A percentile compares a stretch with the other conserved stretches of the same genome.
phyloP scores from a whole-genome alignment of 78 protist species.

The Dictyostelium citrinum region DNA sequence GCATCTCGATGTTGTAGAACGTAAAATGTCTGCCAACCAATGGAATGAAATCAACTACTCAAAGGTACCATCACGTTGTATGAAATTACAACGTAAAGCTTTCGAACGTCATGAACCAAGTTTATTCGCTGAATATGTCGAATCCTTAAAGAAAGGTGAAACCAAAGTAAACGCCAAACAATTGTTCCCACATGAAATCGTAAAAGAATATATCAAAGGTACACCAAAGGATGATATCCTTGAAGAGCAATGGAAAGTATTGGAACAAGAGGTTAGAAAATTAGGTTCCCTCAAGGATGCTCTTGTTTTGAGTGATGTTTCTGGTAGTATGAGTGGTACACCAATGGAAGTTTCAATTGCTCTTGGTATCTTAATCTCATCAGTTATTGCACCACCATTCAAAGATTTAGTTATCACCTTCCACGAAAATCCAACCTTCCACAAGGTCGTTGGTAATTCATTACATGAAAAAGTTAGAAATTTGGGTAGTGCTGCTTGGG shows the following conservation, averaged over 20 bases:
- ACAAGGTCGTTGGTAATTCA: not conserved
- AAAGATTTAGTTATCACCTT: constrained; percentile 52
- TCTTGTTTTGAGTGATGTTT: constrained; percentile 48
- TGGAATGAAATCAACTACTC: constrained; percentile 42
- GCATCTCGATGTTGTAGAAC: constrained; percentile 36
- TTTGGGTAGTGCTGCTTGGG: constrained; percentile 11
- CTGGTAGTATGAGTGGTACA: constrained; percentile 53
- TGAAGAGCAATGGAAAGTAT: constrained; percentile 76
- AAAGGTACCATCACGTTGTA: constrained; percentile 69
- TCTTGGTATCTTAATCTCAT: constrained; percentile 51
- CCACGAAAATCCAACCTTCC: constrained; percentile 52
- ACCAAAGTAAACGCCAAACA: constrained; percentile 61
- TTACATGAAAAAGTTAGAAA: constrained; percentile 18
- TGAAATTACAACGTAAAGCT: constrained; percentile 34
- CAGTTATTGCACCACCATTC: constrained; percentile 46
- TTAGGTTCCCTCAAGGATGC: constrained; percentile 19
- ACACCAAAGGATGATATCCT: constrained; percentile 4
- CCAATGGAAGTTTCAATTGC: constrained; percentile 81
- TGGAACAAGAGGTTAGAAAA: constrained; percentile 36
- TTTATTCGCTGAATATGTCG: constrained; percentile 7
- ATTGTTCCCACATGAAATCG: constrained; percentile 74
- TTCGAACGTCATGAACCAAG: constrained; percentile 55
- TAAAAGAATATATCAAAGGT: not conserved
- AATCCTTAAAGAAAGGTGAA: constrained; percentile 29
- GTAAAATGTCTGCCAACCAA: constrained; percentile 11